Evolutionary conservation across 202 grass and related monocot genomes (phyloP).

Genomic region (Elaeis oleifera): DNA sequence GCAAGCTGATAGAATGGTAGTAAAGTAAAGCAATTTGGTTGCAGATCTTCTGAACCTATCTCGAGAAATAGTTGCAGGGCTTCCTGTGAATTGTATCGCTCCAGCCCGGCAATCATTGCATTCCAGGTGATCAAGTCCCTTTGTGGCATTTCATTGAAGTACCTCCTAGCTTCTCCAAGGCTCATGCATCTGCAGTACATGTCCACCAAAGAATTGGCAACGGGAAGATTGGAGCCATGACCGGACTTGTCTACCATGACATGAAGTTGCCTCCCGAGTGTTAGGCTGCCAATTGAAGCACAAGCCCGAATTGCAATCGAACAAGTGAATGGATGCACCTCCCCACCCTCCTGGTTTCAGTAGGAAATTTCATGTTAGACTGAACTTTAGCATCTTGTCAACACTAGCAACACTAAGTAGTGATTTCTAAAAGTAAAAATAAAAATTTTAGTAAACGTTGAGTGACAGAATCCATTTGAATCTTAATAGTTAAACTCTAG

Average conservation of each 20-base stretch:
- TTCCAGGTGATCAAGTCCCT: slow-evolving; percentile 54
- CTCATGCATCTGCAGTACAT: slow-evolving; percentile 44
- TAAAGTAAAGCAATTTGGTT: slow-evolving; percentile 42
- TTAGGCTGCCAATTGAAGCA: slow-evolving; percentile 21
- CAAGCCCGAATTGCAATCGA: slow-evolving; percentile 37
- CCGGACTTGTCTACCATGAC: slow-evolving; percentile 26
- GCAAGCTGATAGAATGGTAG: slow-evolving; percentile 46
- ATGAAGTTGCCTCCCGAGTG: slow-evolving; percentile 40
- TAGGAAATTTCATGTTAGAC: no score
- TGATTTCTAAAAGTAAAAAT: no score
- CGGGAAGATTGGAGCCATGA: slow-evolving; percentile 26
- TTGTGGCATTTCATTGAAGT: slow-evolving; percentile 38
- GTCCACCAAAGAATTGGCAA: slow-evolving; percentile 46
- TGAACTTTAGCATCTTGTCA: no score
- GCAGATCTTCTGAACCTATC: slow-evolving; percentile 13
- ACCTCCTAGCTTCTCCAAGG: slow-evolving; percentile 27
- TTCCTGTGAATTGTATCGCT: slow-evolving; percentile 25
- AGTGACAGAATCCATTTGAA: no score
- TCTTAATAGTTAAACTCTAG: no score
- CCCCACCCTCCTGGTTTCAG: slow-evolving; percentile 33
- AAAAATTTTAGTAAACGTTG: no score
- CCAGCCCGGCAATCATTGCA: slow-evolving; percentile 42
- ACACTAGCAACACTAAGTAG: no score
- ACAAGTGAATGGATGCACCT: slow-evolving; percentile 40
- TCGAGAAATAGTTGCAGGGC: slow-evolving; percentile 39